Evolutionary conservation across 2,329 filamentous ascomycete genomes (phyloP).

Genomic region (Fusarium mundagurra): DNA sequence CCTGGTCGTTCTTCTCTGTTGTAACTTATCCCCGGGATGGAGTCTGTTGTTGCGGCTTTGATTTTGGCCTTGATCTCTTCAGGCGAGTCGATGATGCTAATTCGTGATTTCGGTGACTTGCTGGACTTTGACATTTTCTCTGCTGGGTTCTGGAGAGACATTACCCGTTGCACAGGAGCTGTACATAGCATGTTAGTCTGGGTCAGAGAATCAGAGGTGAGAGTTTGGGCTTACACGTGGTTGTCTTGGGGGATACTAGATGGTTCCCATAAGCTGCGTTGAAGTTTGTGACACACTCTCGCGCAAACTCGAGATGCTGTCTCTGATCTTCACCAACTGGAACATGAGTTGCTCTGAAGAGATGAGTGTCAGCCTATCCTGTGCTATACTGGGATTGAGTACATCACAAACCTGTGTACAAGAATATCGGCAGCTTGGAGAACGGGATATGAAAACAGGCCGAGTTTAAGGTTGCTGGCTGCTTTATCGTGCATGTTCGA

Average conservation of each 20-base stretch:
- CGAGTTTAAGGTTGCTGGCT: conserved; percentile 76
- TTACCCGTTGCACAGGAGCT: conserved; percentile 86
- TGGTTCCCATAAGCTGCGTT: conserved; percentile 77
- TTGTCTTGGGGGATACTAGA: conserved; percentile 73
- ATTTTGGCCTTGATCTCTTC: conserved; percentile 75
- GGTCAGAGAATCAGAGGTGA: not conserved
- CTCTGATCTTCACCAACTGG: conserved; percentile 96
- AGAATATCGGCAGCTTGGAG: conserved; percentile 95
- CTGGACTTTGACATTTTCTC: conserved; percentile 97
- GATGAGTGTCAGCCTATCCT: not conserved
- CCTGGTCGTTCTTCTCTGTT: conserved; percentile 77
- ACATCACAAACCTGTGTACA: conserved; percentile 71
- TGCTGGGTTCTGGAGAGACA: conserved; percentile 83
- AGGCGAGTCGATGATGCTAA: conserved; percentile 79
- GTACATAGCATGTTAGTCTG: not conserved
- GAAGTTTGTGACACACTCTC: conserved; percentile 87
- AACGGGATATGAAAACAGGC: conserved; percentile 95
- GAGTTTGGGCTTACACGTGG: conserved; percentile 67
- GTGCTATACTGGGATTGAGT: not conserved
- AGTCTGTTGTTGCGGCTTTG: conserved; percentile 80
- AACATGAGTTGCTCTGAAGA: conserved; percentile 81
- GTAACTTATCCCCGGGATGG: conserved; percentile 72
- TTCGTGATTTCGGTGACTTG: conserved; percentile 75
- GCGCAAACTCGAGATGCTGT: conserved; percentile 93
- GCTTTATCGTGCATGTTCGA: conserved; percentile 67